Conservation (phyloP, 805 yeast genomes). For the Saccharomycopsis microspora region DNA sequence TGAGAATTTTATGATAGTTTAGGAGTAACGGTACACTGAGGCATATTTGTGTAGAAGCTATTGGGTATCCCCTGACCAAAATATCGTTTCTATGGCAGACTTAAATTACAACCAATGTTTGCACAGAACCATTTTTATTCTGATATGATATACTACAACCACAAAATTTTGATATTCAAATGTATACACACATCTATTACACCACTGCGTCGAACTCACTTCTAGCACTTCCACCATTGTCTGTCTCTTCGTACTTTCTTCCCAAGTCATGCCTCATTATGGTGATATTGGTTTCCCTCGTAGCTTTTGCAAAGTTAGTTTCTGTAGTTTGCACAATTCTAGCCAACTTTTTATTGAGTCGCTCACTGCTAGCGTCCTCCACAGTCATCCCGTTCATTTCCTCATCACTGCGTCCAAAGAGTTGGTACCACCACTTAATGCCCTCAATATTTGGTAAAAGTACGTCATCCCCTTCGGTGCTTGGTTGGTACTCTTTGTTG, state of each 20-base stretch:
- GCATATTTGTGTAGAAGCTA: too few relatives aligned
- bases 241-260: not conserved
- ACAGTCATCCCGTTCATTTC: conserved; percentile 37
- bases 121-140: too few relatives aligned
- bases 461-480: not conserved
- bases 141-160: too few relatives aligned
- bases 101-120: too few relatives aligned
- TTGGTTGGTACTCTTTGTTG: conserved; percentile 33
- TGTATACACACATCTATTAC: too few relatives aligned
- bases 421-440: conserved; percentile 83
- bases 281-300: conserved; percentile 4
- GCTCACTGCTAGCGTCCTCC: not conserved
- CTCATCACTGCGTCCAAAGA: conserved; percentile 65
- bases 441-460: conserved; percentile 49
- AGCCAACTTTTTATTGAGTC: not conserved
- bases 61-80: too few relatives aligned
- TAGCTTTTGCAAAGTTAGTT: conserved; percentile 1
- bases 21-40: conserved; percentile 1
- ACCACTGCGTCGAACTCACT: too few relatives aligned
- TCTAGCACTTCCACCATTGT: not conserved
- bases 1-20: conserved; percentile 48
- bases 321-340: not conserved
- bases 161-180: too few relatives aligned
- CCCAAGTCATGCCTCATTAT: conserved; percentile 2
- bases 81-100: too few relatives aligned